Base-by-base conservation (phyloP, 495 filamentous ascomycete genomes). In the Neurospora sp. region DNA sequence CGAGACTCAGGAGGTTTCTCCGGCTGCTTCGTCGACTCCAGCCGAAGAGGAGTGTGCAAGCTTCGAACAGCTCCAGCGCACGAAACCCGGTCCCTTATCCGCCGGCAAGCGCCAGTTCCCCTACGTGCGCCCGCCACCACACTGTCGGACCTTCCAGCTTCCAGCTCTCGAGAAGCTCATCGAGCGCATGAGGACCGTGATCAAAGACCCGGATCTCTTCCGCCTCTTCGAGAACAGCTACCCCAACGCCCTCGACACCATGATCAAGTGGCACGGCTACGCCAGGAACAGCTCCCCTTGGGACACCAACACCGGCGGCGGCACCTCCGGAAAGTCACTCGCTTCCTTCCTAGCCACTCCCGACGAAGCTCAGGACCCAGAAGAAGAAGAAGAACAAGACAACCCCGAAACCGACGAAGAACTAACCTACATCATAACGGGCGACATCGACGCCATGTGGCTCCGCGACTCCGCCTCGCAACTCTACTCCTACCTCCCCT, bases 401-500 rank as follows among this genome's bases (percentile, higher is more conserved):
- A 8, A 81, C 73, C 8, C 54, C 12, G 76, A 77, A 20, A 86
- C 88, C 7, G 88, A 88, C 69, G 87, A 90, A 74, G 89, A 91
- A 78, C 80, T 91, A 59, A 87, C 88, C 11, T 90, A 90, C 74
- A 81, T 90, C 38, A 89, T 90, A 75, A 90, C 89, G 14, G 88
- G 89, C 37, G 88, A 90, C 76, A 90, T 90, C 79, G 86, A 90
- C 74, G 89, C 88, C 35, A 90, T 90, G 88, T 90, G 89, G 88
- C 82, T 91, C 76, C 85, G 89, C 18, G 89, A 90, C 75, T 90
- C 88, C 41, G 85, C 88, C 18, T 88, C 88, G 72, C 88, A 90
- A 77, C 84, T 91, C 73, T 86, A 88, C 72, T 88, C 88, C 40
- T 90, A 90, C 75, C 83, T 86, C 27, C 84, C 85, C 1, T 78